Evolutionary conservation across 495 filamentous ascomycete genomes (phyloP).

Genomic region (Tuber brumale): DNA sequence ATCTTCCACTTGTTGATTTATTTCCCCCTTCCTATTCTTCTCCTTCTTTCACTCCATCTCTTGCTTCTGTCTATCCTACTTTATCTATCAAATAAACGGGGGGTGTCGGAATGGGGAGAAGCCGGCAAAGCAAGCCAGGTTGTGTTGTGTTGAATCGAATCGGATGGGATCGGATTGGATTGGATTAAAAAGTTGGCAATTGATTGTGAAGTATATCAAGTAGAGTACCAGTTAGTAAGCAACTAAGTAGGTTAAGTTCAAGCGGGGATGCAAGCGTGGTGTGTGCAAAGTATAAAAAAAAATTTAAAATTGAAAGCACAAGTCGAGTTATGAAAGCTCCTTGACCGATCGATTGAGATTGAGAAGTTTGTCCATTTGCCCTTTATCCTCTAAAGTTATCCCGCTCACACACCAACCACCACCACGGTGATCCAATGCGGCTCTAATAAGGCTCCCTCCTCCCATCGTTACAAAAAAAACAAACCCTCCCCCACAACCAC

Average conservation of each 20-base stretch:
- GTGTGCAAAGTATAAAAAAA: neutral
- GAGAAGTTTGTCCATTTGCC: neutral
- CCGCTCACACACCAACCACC: too few species aligned
- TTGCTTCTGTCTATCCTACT: neutral
- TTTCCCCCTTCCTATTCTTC: neutral
- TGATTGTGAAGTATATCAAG: neutral
- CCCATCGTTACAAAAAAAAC: too few species aligned
- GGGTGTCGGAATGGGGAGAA: neutral
- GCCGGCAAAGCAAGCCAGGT: neutral
- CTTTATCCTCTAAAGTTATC: too few species aligned
- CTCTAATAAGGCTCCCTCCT: too few species aligned
- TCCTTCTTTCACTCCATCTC: neutral
- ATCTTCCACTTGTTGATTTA: neutral
- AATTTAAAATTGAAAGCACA: neutral
- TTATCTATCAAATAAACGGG: conserved; percentile 2
- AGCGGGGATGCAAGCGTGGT: neutral
- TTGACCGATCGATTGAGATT: neutral
- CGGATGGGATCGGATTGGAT: too few species aligned
- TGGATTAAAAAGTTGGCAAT: too few species aligned
- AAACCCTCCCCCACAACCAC: too few species aligned
- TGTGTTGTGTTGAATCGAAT: neutral
- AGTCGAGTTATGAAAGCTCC: neutral
- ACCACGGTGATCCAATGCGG: too few species aligned
- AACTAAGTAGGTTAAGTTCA: neutral
- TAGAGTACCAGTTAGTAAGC: neutral